Percentiles rank a stretch among this genome's conserved stretches.
phyloP scores from a whole-genome alignment of 2,329 filamentous ascomycete species.

The Fusarium sp. region DNA sequence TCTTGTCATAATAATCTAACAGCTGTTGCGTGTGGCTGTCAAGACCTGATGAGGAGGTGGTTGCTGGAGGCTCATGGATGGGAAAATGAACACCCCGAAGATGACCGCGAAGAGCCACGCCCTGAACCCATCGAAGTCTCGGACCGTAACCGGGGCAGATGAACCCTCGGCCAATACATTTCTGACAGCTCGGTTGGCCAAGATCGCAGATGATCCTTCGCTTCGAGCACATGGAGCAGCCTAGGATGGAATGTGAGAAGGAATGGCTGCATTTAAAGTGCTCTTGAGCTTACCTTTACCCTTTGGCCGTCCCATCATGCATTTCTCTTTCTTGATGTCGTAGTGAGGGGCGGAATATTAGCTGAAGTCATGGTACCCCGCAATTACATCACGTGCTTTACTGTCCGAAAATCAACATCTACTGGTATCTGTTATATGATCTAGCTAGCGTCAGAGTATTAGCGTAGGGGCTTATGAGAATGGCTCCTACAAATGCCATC shows the following conservation, averaged over 20 bases:
- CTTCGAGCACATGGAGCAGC: accelerated
- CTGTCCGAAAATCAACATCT: too few species aligned
- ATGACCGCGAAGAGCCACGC: not conserved
- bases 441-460: too few species aligned
- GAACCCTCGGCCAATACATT: not conserved
- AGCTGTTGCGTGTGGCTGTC: not conserved
- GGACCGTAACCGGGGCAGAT: not conserved
- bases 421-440: too few species aligned
- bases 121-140: not conserved
- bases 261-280: too few species aligned
- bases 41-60: accelerated
- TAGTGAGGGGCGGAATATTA: too few species aligned
- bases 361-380: too few species aligned
- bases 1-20: not conserved
- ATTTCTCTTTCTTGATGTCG: too few species aligned
- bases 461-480: too few species aligned
- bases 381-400: too few species aligned
- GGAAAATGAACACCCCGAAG: accelerated
- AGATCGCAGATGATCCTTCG: not conserved
- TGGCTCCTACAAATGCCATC: too few species aligned
- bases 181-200: not conserved
- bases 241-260: not conserved
- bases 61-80: accelerated
- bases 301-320: too few species aligned
- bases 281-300: too few species aligned